Percentiles rank a stretch among this genome's conserved stretches.
Evolutionary conservation across 805 yeast genomes (phyloP).

Genomic region (Brettanomyces naardenensis): DNA sequence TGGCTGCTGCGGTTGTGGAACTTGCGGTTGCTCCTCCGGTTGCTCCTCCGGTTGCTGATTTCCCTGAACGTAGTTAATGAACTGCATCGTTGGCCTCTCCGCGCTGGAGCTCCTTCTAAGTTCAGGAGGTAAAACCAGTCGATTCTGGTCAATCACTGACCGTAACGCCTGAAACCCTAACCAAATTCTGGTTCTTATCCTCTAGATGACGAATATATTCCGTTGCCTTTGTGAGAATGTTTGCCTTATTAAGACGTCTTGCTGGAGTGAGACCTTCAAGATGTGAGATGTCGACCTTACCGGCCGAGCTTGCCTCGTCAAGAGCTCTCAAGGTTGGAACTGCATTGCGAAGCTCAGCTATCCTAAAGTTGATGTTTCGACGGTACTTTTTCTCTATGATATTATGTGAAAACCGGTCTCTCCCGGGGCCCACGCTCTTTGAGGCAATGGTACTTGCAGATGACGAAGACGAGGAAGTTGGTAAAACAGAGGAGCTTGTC

Average conservation of each 20-base stretch:
- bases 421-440: constrained; percentile 33
- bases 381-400: constrained; percentile 77
- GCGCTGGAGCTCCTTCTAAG: not conserved
- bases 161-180: constrained; percentile 32
- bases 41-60: not conserved
- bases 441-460: not conserved
- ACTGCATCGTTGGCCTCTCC: not conserved
- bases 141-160: not conserved
- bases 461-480: constrained; percentile 5
- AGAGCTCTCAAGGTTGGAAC: constrained; percentile 72
- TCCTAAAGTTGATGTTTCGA: constrained; percentile 67
- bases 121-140: not conserved
- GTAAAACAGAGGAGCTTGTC: too few relatives aligned
- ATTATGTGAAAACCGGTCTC: constrained; percentile 60
- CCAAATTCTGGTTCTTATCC: constrained; percentile 42
- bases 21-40: not conserved
- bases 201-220: constrained; percentile 75
- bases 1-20: not conserved
- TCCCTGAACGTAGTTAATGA: not conserved
- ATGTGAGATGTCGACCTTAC: constrained; percentile 29
- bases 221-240: constrained; percentile 67
- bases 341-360: constrained; percentile 60
- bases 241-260: constrained; percentile 67
- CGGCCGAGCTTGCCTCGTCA: constrained; percentile 24
- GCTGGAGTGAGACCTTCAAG: constrained; percentile 76